Evolutionary conservation across 345 rosid species (phyloP).

Genomic region (Camelina neglecta): DNA sequence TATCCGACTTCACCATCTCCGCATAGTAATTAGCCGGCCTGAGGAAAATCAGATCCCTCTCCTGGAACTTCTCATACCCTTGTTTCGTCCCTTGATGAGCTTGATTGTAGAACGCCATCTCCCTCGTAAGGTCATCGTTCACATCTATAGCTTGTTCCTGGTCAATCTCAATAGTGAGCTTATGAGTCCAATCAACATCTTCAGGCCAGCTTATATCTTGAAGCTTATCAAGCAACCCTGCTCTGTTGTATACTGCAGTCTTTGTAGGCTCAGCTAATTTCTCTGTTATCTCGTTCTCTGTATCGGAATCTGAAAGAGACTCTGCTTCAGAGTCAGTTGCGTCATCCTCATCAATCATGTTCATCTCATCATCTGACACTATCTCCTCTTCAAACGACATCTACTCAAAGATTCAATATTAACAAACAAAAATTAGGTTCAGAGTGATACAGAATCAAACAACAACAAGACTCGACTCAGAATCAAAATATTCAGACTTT

Average conservation of each 20-base stretch:
- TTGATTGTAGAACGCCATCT: slow-evolving; percentile 77
- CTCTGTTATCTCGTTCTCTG: slow-evolving; percentile 61
- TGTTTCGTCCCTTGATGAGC: slow-evolving; percentile 73
- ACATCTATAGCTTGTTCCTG: slow-evolving; percentile 82
- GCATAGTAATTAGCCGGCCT: slow-evolving; percentile 88
- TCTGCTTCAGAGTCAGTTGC: slow-evolving; percentile 53
- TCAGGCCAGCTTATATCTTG: slow-evolving; percentile 86
- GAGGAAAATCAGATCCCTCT: slow-evolving; percentile 67
- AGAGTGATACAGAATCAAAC: neutral
- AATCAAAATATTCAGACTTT: neutral
- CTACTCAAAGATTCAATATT: slow-evolving; percentile 16
- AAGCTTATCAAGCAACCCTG: slow-evolving; percentile 73
- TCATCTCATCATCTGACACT: slow-evolving; percentile 50
- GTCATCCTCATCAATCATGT: slow-evolving; percentile 46
- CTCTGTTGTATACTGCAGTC: slow-evolving; percentile 64
- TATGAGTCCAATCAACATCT: slow-evolving; percentile 69
- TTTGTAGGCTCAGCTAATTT: slow-evolving; percentile 65
- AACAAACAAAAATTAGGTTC: neutral
- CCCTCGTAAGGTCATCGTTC: slow-evolving; percentile 80
- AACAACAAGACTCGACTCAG: slow-evolving; percentile 1
- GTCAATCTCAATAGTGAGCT: slow-evolving; percentile 62
- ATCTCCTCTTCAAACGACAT: slow-evolving; percentile 49
- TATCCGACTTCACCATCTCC: slow-evolving; percentile 82
- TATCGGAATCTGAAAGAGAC: slow-evolving; percentile 63
- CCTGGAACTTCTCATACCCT: slow-evolving; percentile 67